These are phyloP conservation scores for Rosa hybrid DNA, from an alignment of 331 rosid genomes.

Conservation along the genomic window DNA sequence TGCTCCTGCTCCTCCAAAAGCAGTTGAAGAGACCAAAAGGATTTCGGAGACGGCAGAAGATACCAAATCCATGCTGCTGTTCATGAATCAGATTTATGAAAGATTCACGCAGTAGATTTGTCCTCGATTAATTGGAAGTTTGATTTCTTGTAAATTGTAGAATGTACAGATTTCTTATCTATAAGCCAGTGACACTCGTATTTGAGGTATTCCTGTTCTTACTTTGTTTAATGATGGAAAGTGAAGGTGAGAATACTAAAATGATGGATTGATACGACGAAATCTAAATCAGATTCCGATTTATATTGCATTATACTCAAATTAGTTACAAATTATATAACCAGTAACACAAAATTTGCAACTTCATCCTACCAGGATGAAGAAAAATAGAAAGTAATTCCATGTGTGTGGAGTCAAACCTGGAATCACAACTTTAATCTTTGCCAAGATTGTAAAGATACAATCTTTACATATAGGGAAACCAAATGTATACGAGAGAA, in stretches of 20 bases:
- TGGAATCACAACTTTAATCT: neutral
- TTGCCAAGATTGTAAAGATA: neutral
- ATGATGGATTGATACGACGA: neutral
- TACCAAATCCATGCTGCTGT: neutral
- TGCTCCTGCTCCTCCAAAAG: neutral
- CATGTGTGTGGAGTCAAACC: neutral
- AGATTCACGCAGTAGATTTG: neutral
- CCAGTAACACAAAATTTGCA: neutral
- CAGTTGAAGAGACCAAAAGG: neutral
- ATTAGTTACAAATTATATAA: neutral
- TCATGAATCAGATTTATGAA: neutral
- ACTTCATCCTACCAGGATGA: neutral
- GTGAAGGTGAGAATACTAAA: neutral
- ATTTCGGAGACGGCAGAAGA: neutral
- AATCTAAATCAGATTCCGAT: neutral
- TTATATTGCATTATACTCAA: neutral
- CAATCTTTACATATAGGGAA: neutral
- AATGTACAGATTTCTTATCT: neutral
- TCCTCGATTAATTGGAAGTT: neutral
- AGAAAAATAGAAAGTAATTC: neutral
- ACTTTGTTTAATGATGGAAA: neutral
- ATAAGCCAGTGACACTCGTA: neutral
- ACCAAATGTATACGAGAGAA: conserved; percentile 3
- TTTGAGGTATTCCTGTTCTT: neutral
- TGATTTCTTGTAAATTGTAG: neutral